Evolutionary conservation across 208 protist species (phyloP).

Genomic region (Willaertia magna): DNA sequence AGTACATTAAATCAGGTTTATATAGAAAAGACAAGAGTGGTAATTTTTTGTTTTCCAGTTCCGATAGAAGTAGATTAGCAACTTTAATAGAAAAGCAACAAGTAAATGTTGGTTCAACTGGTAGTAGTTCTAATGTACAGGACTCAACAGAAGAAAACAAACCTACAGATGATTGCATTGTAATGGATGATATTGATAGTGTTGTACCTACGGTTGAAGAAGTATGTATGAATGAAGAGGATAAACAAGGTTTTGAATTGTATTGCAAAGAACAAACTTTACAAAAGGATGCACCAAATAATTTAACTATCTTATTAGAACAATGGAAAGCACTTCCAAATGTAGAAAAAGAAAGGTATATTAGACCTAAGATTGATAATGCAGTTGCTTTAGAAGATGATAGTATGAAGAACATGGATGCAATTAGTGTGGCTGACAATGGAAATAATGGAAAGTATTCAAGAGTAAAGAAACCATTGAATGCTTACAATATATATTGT

Average conservation of each 20-base stretch:
- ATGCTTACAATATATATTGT: constrained; percentile 11
- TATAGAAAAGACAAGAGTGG: not conserved
- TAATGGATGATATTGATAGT: too few relatives aligned
- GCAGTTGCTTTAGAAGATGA: not conserved
- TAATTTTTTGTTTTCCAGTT: not conserved
- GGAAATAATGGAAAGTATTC: not conserved
- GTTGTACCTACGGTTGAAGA: too few relatives aligned
- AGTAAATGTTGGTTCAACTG: not conserved
- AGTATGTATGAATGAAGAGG: too few relatives aligned
- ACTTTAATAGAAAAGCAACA: not conserved
- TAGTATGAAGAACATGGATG: not conserved
- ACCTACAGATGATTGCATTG: too few relatives aligned
- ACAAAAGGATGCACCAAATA: not conserved
- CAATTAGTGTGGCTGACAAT: not conserved
- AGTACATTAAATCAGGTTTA: not conserved
- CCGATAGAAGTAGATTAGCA: not conserved
- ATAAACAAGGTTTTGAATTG: not conserved
- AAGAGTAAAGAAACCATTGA: not conserved
- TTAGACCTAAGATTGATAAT: not conserved
- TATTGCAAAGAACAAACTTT: not conserved
- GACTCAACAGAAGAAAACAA: not conserved
- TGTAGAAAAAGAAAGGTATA: not conserved
- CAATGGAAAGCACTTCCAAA: not conserved
- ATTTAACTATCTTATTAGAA: not conserved
- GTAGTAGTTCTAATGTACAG: not conserved